A percentile compares a stretch with the other conserved stretches of the same genome.
Conservation (phyloP, 129 eudicot species). For the Artemisia tridentata region DNA sequence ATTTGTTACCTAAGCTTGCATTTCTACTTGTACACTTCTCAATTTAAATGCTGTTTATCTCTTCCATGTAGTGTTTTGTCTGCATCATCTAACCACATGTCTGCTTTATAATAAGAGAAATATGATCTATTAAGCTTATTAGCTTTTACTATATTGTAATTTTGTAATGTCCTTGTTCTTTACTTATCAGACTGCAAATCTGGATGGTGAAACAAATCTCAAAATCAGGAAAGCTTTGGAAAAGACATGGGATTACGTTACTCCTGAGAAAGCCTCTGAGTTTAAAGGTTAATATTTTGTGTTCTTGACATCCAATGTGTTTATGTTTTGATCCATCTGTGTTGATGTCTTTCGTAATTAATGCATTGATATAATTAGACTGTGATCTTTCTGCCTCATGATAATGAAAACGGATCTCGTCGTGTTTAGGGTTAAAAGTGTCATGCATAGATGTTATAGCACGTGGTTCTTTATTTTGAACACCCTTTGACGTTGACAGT, state of each 20-base stretch:
- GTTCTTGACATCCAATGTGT: slow-evolving; percentile 1
- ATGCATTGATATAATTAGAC: not conserved
- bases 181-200: slow-evolving; percentile 77
- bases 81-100: slow-evolving; percentile 7
- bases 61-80: slow-evolving; percentile 1
- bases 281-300: slow-evolving; percentile 61
- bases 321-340: slow-evolving; percentile 5
- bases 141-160: slow-evolving; percentile 14
- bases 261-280: slow-evolving; percentile 85
- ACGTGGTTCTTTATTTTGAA: slow-evolving; percentile 7
- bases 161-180: slow-evolving; percentile 16
- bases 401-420: not conserved
- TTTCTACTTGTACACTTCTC: slow-evolving; percentile 5
- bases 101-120: slow-evolving; percentile 12
- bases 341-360: slow-evolving; percentile 6
- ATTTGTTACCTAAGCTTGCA: slow-evolving; percentile 9
- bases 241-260: slow-evolving; percentile 89
- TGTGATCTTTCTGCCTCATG: not conserved
- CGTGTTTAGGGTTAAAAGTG: not conserved
- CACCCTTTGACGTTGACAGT: not conserved
- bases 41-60: slow-evolving; percentile 12
- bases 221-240: slow-evolving; percentile 96
- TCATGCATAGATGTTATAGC: slow-evolving; percentile 8
- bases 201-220: slow-evolving; percentile 98
- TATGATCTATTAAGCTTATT: slow-evolving; percentile 3